Base-by-base conservation (phyloP, 768 basidiomycete species). In the Sporobolomyces roseus region DNA sequence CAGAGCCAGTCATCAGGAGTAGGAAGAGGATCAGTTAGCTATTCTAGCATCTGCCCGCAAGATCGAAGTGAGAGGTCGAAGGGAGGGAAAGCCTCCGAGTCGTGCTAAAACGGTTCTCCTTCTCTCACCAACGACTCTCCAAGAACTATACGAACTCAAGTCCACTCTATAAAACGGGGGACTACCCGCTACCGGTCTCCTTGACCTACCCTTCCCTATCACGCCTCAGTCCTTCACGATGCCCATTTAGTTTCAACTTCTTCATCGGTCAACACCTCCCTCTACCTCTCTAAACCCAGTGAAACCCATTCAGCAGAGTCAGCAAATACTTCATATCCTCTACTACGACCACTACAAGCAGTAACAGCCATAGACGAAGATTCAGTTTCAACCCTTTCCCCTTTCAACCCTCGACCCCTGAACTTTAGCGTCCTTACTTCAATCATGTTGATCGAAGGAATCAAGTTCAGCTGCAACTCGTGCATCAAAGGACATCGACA, bases 401-500 rank as follows among this genome's bases (percentile, higher is more conserved):
- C n/a, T n/a, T n/a, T n/a, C n/a, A n/a, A n/a, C n/a, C n/a, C n/a
- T n/a, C n/a, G n/a, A n/a, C n/a, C n/a, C n/a, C n/a, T n/a, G n/a
- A n/a, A n/a, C n/a, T n/a, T n/a, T n/a, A n/a, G n/a, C n/a, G n/a
- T n/a, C n/a, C n/a, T n/a, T n/a, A n/a, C n/a, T 16, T 27, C 46
- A 32, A 41, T 23, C 25, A 69, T 69, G 68, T 10, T 64, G 56
- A 65, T 69, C 41, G 68, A 69, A 32, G 68, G 68, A 19, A 54
- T 69, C 27, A 69, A 69, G 61, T 69, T 49, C 61, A 74, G 76
- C 29, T 93, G 92, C 79, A 89, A 88, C 81, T 88, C 90, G 17
- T 96, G 93, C 79, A 93, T 93, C 77, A 93, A 93, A 80, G 93
- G 93, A 0, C 92, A 96, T 76, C 86, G 93, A 61, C 93, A 92